Evolutionary conservation across 2,329 filamentous ascomycete genomes (phyloP).

Genomic region (Annulohypoxylon truncatum): DNA sequence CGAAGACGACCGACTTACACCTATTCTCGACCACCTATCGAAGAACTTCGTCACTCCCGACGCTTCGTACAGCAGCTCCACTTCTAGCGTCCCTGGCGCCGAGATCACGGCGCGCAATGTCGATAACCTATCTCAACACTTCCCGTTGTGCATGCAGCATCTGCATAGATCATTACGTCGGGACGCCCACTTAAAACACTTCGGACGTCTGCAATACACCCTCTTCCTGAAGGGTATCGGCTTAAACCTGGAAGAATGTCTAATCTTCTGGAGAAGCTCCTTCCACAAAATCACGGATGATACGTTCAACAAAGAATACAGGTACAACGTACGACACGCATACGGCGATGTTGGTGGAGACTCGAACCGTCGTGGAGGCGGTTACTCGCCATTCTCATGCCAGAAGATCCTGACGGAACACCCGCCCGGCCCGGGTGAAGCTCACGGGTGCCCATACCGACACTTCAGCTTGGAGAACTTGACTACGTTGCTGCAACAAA

Average conservation of each 20-base stretch:
- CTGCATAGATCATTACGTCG: constrained; percentile 87
- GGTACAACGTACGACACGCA: constrained; percentile 93
- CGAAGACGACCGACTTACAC: constrained; percentile 89
- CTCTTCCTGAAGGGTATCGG: constrained; percentile 98
- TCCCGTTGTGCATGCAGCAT: constrained; percentile 94
- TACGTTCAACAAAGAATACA: constrained; percentile 96
- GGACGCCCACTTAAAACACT: constrained; percentile 93
- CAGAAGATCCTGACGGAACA: constrained; percentile 95
- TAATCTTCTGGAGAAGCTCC: constrained; percentile 88
- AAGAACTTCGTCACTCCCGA: constrained; percentile 96
- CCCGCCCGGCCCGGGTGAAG: constrained; percentile 85
- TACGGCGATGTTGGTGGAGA: constrained; percentile 98
- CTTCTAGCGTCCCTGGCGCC: constrained; percentile 73
- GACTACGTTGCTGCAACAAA: constrained; percentile 76
- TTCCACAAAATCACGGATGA: constrained; percentile 93
- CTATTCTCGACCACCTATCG: constrained; percentile 80
- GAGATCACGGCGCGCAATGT: constrained; percentile 83
- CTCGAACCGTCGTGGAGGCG: constrained; percentile 83
- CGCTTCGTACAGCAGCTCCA: constrained; percentile 77
- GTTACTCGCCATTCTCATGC: constrained; percentile 92
- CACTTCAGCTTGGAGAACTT: constrained; percentile 93
- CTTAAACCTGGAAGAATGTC: constrained; percentile 87
- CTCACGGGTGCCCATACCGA: constrained; percentile 95
- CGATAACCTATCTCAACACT: constrained; percentile 81
- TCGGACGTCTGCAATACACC: constrained; percentile 90